Base-by-base conservation (phyloP, 208 protist species). In the Tritrichomonas musculus region DNA sequence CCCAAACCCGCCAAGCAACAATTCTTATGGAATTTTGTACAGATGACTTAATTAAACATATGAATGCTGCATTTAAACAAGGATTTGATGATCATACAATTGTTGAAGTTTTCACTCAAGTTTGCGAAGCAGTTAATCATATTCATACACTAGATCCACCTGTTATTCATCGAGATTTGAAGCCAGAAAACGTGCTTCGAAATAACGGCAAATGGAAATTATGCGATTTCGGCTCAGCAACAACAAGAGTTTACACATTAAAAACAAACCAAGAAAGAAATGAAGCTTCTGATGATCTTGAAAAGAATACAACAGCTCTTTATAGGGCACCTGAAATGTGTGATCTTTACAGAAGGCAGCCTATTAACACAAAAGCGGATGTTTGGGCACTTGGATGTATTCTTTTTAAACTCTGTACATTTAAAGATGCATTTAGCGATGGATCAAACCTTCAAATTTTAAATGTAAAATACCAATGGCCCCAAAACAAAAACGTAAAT, bases 151-250 rank as follows among this genome's bases (percentile, higher is more conserved):
- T 44, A 50, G 13, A 13, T 39, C 44, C 44, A 27, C 77, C 77
- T 33, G 0, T 88, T 30, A 88, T 88, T 49, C 77, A 88, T 57
- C 8, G 77, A 2, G 77, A 88, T 88, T 11, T 88, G 11, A 88
- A 88, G 22, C 41, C 47, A 13, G 77, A 88, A 88, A 88, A 88
- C n/a, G 77, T 88, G 0, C 77, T 88, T 5, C 20, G 27, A 33
- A 53, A 88, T 20, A 33, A 88, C 39, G 77, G 77, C 9, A 53
- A 88, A 57, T 88, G 77, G 77, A 88, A 88, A 88, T 88, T 88
- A 88, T 88, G 77, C 30, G 77, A 88, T 50, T 88, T 88, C 47
- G 77, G 77, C 39, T 88, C 77, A 57, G 30, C 77, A 27, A 88
- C 77, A 88, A 47, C 33, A 3, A 53, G 25, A 39, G 41, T 49